These are phyloP conservation scores for Mycena capillaripes DNA, from an alignment of 768 basidiomycete genomes.

Conservation along the genomic window DNA sequence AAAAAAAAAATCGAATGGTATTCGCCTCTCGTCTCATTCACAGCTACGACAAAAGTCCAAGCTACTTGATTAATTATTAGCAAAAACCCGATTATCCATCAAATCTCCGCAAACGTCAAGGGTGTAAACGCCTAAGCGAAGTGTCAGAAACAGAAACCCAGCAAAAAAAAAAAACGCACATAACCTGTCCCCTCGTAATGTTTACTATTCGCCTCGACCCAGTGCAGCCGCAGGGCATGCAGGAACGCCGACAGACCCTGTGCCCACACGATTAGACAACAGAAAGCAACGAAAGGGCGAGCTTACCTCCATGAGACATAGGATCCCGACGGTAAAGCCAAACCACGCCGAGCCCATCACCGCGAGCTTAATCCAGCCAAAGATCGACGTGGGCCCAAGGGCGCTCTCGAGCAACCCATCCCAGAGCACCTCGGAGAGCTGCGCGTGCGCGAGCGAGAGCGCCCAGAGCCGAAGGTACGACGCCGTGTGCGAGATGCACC, in stretches of 20 bases:
- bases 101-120: constrained; percentile 59
- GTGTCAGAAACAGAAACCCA: constrained; percentile 24
- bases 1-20: too few species aligned
- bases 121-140: constrained; percentile 61
- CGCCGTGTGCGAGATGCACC: constrained; percentile 98
- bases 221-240: constrained; percentile 96
- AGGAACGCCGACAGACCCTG: constrained; percentile 96
- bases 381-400: constrained; percentile 73
- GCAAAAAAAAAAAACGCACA: constrained; percentile 70
- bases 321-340: constrained; percentile 75
- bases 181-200: constrained; percentile 93
- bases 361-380: constrained; percentile 67
- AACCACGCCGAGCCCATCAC: constrained; percentile 85
- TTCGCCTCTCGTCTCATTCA: neutral
- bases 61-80: neutral
- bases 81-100: neutral
- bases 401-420: constrained; percentile 81
- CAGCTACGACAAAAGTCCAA: neutral
- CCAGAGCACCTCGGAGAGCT: constrained; percentile 96
- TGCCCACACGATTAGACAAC: constrained; percentile 14
- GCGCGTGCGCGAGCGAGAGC: constrained; percentile 96
- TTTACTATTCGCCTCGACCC: constrained; percentile 99
- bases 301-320: constrained; percentile 95
- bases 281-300: constrained; percentile 33
- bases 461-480: constrained; percentile 97